Base-by-base conservation (phyloP, 2,329 filamentous ascomycete species). In the Nannizziopsis arthrosporioides region DNA sequence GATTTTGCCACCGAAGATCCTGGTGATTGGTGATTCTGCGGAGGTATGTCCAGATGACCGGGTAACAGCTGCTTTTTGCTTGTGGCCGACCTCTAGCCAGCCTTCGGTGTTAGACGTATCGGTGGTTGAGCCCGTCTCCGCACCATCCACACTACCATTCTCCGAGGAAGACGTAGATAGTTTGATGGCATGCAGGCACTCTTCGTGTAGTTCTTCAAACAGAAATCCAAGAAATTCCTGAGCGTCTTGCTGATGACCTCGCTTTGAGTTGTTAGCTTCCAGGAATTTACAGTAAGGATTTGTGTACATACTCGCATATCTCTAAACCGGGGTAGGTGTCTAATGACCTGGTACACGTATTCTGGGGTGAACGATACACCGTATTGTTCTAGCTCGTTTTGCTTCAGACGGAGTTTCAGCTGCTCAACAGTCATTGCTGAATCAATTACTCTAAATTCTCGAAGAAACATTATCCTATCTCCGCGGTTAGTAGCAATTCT, bases 151-250 rank as follows among this genome's bases (percentile, higher is more conserved):
- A 11, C 69, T 72, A 1, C 71, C 68, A 7, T 66, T 65, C 1
- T 70, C 71, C 3, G 72, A 69, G 1, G 66, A 59, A 49, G 63
- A 54, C 19, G 66, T 61, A 5, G 71, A 68, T 49, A 69, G 70
- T 54, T 78, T 77, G 70, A 93, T 84, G 41, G 90, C 81, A 49
- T 81, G 76, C 12, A 81, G 79, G 62, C 89, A 95, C 65, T 98
- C 92, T 55, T 96, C 89, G 58, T 95, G 89, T 31, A 98, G 77
- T 42, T 87, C 86, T 60, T 94, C 89, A 3, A 98, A 74, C 31
- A 98, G 73, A 63, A 96, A 94, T 0, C 89, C 90, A 18, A 98
- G 72, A 57, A 98, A 98, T 61, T 98, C 92, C 62, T 98, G 88
- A 1, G 92, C 92, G 68, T 98, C 92, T 71, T 98, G 90, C 64